A percentile compares a stretch with the other conserved stretches of the same genome.
Evolutionary conservation across 495 filamentous ascomycete genomes (phyloP).

Genomic region (Penicillium coprophilum): DNA sequence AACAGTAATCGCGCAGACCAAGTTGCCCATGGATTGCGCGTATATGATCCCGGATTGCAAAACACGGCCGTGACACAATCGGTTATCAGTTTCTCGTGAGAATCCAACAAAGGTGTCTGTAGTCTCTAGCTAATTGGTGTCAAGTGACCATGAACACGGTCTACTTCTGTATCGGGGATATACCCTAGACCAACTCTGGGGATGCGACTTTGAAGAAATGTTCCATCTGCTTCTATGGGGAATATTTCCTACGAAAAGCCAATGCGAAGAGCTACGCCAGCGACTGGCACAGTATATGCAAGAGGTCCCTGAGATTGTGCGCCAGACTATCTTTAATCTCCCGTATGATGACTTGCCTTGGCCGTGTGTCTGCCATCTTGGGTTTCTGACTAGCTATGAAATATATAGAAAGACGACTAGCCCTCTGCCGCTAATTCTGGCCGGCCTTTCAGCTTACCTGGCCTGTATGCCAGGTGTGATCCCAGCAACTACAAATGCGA

Average conservation of each 20-base stretch:
- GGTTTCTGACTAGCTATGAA: neutral
- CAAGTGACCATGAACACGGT: slow-evolving; percentile 33
- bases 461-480: slow-evolving; percentile 27
- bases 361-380: neutral
- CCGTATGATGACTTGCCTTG: slow-evolving; percentile 26
- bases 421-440: slow-evolving; percentile 33
- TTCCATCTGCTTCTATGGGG: slow-evolving; percentile 39
- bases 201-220: slow-evolving; percentile 41
- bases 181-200: slow-evolving; percentile 35
- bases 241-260: slow-evolving; percentile 22
- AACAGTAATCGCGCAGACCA: slow-evolving; percentile 27
- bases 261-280: slow-evolving; percentile 26
- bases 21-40: slow-evolving; percentile 38
- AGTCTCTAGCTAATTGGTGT: neutral
- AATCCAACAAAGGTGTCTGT: slow-evolving; percentile 13
- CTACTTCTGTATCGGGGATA: slow-evolving; percentile 36
- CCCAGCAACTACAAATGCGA: slow-evolving; percentile 21
- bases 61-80: slow-evolving; percentile 54
- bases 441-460: slow-evolving; percentile 37
- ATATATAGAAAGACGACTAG: slow-evolving; percentile 22
- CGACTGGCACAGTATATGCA: slow-evolving; percentile 29
- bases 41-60: slow-evolving; percentile 55
- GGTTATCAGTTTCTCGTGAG: slow-evolving; percentile 53
- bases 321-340: slow-evolving; percentile 24
- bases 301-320: slow-evolving; percentile 28